Evolutionary conservation across 768 basidiomycete genomes (phyloP), one percentile per base, ranked within the genome.

Genomic region (Boletus patriciae): DNA sequence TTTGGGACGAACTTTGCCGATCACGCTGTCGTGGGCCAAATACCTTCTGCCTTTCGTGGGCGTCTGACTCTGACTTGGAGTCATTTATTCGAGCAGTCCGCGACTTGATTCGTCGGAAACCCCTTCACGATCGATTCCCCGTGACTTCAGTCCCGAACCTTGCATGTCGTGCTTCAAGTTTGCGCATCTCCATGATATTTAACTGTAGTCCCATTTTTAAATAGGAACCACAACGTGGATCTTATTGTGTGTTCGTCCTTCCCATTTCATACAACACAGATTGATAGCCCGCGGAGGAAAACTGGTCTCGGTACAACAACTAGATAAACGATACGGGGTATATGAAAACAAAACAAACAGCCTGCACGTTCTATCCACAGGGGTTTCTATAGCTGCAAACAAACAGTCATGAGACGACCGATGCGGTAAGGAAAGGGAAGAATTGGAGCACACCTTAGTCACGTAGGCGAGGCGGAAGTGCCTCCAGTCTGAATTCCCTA

Each of bases 1-100:
- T 27, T 48, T 5, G 63, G 61, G 9, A 60, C 68, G 58, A n/a
- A 36, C 16, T 68, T 67, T 4, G 31, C 23, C 12, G 66, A 47
- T 15, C 64, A 68, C 31, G 63, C 64, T 42, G 25, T 23, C 52
- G 25, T 37, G 50, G 31, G 4, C 50, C n/a, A n/a, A n/a, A n/a
- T 61, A 34, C 23, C 54, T 13, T 25, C 38, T 41, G 44, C 44
- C 8, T 52, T 59, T 42, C 57, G 42, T 43, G 53, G 64, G 15
- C 62, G 65, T 33, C 29, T n/a, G n/a, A n/a, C n/a, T n/a, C n/a
- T n/a, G n/a, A n/a, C n/a, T n/a, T n/a, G n/a, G n/a, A n/a, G n/a
- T 57, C 43, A 15, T 57, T 11, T 25, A 56, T 34, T 66, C 65
- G 38, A 21, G 45, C 36, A 37, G 50, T 59, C 40, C 57, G 52